phyloP scores from a whole-genome alignment of 352 stramenopile species.

The Globisporangium radiosum region DNA sequence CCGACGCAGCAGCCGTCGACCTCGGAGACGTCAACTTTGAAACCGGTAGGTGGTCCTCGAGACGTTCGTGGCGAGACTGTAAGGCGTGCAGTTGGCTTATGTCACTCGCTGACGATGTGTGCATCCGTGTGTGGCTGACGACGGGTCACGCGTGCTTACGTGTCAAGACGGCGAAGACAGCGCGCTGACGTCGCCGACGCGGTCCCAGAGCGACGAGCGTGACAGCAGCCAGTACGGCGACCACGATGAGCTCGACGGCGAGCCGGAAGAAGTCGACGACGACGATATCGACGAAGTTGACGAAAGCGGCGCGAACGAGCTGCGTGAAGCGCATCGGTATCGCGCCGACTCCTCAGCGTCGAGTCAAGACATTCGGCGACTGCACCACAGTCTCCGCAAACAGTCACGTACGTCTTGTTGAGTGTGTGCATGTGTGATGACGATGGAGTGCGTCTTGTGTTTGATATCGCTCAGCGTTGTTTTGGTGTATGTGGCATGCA shows the following conservation, averaged over 20 bases:
- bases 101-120: background rate
- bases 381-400: conserved; percentile 45
- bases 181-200: conserved; percentile 10
- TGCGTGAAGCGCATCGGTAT: conserved; percentile 18
- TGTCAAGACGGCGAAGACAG: conserved; percentile 27
- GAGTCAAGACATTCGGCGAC: conserved; percentile 54
- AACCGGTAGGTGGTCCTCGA: conserved; percentile 21
- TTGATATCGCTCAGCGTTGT: background rate
- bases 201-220: conserved; percentile 15
- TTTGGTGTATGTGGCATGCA: too few species aligned
- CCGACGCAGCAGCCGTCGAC: conserved; percentile 28
- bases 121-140: background rate
- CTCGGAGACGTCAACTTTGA: conserved; percentile 56
- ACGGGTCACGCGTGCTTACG: background rate
- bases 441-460: background rate
- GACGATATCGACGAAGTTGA: conserved; percentile 12
- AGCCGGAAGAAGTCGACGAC: conserved; percentile 13
- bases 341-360: conserved; percentile 24
- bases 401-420: conserved; percentile 28
- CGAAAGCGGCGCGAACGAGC: conserved; percentile 13
- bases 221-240: conserved; percentile 8
- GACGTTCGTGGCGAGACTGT: too few species aligned
- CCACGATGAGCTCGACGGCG: conserved; percentile 18
- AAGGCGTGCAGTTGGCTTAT: too few species aligned
- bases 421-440: background rate